Evolutionary conservation across 306 rosid species (phyloP).

Genomic region (Lathyrus aphaca): DNA sequence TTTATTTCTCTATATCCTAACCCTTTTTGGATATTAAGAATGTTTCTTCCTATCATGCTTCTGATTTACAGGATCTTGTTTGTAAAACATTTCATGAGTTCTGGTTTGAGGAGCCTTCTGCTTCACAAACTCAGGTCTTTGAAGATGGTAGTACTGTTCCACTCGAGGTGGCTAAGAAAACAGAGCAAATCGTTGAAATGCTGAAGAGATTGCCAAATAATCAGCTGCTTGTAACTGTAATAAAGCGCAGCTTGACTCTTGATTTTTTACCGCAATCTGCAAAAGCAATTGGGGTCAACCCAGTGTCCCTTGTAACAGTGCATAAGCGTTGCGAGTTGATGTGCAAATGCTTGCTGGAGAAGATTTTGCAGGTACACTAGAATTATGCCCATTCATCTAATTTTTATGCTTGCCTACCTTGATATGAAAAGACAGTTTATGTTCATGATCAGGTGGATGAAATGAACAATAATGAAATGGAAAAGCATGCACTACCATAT

Average conservation of each 20-base stretch:
- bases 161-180: conserved; percentile 80
- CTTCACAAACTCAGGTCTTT: conserved; percentile 66
- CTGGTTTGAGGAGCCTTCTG: conserved; percentile 96
- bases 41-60: conserved; percentile 31
- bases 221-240: conserved; percentile 81
- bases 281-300: conserved; percentile 86
- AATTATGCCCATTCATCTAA: conserved; percentile 30
- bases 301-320: conserved; percentile 73
- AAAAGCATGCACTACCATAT: conserved; percentile 77
- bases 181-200: conserved; percentile 96
- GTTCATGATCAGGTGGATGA: conserved; percentile 79
- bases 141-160: conserved; percentile 93
- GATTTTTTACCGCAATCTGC: conserved; percentile 95
- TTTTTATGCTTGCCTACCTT: conserved; percentile 14
- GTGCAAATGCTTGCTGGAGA: conserved; percentile 97
- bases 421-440: conserved; percentile 31
- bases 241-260: conserved; percentile 91
- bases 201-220: conserved; percentile 80
- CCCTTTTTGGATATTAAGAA: conserved; percentile 14
- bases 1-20: background rate
- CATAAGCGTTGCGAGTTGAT: conserved; percentile 95
- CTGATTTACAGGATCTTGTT: conserved; percentile 80
- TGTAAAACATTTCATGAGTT: conserved; percentile 96
- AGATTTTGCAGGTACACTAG: conserved; percentile 75
- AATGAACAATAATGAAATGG: conserved; percentile 68